Evolutionary conservation across 306 rosid genomes (phyloP).

Genomic region (Leucaena leucocephala): DNA sequence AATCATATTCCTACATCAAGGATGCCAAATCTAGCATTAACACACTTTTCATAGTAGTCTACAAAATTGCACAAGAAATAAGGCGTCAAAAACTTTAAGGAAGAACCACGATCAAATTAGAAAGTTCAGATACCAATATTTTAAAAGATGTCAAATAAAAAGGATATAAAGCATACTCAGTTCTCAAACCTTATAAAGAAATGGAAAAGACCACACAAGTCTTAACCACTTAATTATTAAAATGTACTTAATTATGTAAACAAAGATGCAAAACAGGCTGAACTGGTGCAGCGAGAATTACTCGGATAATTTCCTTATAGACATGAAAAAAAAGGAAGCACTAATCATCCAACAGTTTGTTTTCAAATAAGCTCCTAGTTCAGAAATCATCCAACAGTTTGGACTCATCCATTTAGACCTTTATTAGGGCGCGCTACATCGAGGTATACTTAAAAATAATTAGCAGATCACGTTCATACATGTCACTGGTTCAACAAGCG

Average conservation of each 20-base stretch:
- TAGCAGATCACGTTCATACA: constrained; percentile 6
- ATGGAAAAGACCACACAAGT: neutral
- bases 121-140: neutral
- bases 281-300: neutral
- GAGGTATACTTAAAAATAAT: neutral
- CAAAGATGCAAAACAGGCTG: neutral
- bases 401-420: neutral
- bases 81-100: neutral
- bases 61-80: neutral
- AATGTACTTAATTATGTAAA: neutral
- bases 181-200: neutral
- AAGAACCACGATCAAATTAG: constrained; percentile 11
- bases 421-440: neutral
- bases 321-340: neutral
- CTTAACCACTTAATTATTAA: neutral
- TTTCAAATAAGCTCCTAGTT: neutral
- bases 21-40: constrained; percentile 11
- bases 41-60: neutral
- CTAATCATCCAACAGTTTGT: neutral
- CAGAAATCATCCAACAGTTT: constrained; percentile 1
- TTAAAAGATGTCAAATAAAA: neutral
- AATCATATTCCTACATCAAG: constrained; percentile 60
- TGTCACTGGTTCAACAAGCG: neutral
- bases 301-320: neutral
- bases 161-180: neutral